Evolutionary conservation across 176 grass and related monocot genomes (phyloP), one percentile per base, ranked within the genome.

Genomic region (Puya raimondii): DNA sequence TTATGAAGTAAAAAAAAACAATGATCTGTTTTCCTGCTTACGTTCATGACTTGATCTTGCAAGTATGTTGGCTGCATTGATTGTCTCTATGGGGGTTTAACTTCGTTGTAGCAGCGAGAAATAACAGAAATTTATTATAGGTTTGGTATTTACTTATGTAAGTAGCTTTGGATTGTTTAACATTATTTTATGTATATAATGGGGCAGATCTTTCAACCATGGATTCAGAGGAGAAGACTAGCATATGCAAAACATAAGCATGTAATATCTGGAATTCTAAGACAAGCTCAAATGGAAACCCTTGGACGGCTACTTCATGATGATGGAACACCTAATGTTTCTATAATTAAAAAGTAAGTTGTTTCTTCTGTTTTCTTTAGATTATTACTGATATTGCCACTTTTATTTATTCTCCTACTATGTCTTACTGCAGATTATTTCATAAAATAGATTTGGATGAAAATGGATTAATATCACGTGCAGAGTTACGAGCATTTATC

Each of bases 231-330:
- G 84, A 90, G 94, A 82, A 87, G 81, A 67, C 78, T 93, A 10
- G 94, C 90, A 48, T 99, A 84, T 12, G 94, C 77, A 14, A 99
- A 99, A 71, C 89, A 86, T 79, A 99, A 86, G 64, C 94, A 93
- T 87, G 80, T 99, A 69, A 99, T 99, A 70, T 93, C 94, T 66
- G 94, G 94, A 77, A 88, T 99, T 73, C 73, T 99, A 51, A 84
- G 17, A 77, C 80, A 86, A 50, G 87, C 66, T 64, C 84, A 84
- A 20, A 84, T 2, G 64, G 23, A 67, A 79, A 11, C 82, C 4
- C 69, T 99, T 5, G 94, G 86, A 11, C 74, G 61, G 0, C 78
- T 99, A 48, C 78, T 91, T 73, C 42, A 84, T 7, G 82, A 83
- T 0, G 69, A 90, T 16, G 93, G 93, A 63, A 71, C 80, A 21